A percentile compares a stretch with the other conserved stretches of the same genome.
Conservation (phyloP, 495 filamentous ascomycete species). For the Astrothelium subdiscretum region DNA sequence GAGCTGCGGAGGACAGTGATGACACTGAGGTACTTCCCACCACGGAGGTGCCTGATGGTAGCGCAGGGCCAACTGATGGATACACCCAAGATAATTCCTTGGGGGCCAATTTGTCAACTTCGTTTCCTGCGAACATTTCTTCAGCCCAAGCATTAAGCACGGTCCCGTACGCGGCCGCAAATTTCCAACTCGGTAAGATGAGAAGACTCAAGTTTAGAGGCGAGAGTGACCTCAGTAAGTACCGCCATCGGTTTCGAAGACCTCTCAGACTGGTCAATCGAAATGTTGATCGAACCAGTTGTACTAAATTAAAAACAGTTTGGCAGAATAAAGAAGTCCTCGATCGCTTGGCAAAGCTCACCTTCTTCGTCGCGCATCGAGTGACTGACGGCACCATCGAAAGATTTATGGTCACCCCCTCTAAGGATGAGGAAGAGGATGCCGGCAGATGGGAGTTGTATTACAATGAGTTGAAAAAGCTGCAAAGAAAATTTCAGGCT, state of each 20-base stretch:
- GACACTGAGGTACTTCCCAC: no score
- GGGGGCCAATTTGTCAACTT: no score
- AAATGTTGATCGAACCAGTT: not conserved
- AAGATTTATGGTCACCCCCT: not conserved
- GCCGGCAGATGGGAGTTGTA: not conserved
- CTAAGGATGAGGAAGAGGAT: not conserved
- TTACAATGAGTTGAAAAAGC: not conserved
- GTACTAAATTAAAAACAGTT: not conserved
- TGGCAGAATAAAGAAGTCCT: not conserved
- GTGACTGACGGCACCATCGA: not conserved
- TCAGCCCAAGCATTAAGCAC: no score
- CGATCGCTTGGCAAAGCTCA: not conserved
- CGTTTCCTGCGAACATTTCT: no score
- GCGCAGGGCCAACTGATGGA: no score
- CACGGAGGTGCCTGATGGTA: no score
- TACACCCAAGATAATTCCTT: no score
- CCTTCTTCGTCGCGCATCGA: not conserved
- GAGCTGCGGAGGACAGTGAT: no score
- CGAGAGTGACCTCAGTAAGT: not conserved
- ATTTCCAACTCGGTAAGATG: not conserved
- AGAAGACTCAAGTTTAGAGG: not conserved
- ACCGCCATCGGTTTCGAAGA: not conserved
- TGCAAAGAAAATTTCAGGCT: not conserved
- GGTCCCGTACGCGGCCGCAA: not conserved
- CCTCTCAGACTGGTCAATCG: no score